Evolutionary conservation across 1,284 basidiomycete genomes (phyloP).

Genomic region (Sphagnurus paluster): DNA sequence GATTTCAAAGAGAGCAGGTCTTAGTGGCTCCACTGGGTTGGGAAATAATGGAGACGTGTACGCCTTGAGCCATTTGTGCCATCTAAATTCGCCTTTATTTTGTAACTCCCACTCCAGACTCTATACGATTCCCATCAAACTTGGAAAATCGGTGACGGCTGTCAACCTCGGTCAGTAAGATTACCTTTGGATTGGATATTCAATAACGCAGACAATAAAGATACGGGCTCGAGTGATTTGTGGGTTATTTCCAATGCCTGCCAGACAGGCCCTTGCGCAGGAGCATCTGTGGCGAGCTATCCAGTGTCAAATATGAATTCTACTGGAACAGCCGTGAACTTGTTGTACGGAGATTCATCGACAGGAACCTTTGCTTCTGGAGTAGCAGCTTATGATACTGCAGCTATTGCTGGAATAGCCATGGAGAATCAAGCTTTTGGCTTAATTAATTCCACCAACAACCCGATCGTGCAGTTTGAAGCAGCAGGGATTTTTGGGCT

Average conservation of each 20-base stretch:
- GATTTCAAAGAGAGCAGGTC: conserved; percentile 7
- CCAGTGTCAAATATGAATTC: conserved; percentile 38
- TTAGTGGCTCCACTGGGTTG: conserved; percentile 39
- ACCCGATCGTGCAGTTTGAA: conserved; percentile 41
- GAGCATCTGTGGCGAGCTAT: conserved; percentile 33
- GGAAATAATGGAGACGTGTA: conserved; percentile 30
- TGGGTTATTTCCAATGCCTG: conserved; percentile 57
- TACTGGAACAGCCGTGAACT: conserved; percentile 35
- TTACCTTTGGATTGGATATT: not conserved
- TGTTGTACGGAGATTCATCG: conserved; percentile 56
- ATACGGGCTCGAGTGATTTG: conserved; percentile 59
- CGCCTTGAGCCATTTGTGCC: conserved; percentile 2
- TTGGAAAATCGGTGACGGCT: conserved; percentile 27
- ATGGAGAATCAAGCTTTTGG: conserved; percentile 48
- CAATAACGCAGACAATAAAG: conserved; percentile 27
- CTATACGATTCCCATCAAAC: conserved; percentile 18
- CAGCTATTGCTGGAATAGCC: conserved; percentile 43
- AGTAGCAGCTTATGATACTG: conserved; percentile 44
- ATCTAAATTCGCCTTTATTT: not conserved
- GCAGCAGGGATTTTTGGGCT: conserved; percentile 56
- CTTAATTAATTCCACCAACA: conserved; percentile 56
- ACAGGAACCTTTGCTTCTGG: conserved; percentile 56
- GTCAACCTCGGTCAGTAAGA: conserved; percentile 35
- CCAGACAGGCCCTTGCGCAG: conserved; percentile 26
- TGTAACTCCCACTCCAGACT: conserved; percentile 3